phyloP scores from a whole-genome alignment of 2,329 filamentous ascomycete species.

The Xylariaceae sp. region DNA sequence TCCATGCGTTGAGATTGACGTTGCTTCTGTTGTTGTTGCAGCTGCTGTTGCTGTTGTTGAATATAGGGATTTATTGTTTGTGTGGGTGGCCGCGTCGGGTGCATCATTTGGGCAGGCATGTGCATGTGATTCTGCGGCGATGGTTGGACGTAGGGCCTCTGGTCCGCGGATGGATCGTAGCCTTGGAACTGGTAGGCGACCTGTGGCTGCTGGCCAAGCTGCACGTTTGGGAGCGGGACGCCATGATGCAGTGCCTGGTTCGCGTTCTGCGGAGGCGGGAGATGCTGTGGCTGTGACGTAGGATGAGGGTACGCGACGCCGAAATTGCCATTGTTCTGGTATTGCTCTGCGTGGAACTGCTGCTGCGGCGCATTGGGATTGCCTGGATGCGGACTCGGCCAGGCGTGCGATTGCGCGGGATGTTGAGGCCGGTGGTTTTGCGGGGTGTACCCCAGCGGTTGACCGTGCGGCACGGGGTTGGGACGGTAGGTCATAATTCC shows the following conservation, averaged over 20 bases:
- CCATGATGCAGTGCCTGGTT: constrained; percentile 20
- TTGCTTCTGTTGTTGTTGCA: background rate
- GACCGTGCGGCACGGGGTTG: constrained; percentile 29
- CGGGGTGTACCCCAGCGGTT: constrained; percentile 30
- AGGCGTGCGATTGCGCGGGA: constrained; percentile 24
- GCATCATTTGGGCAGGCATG: constrained; percentile 21
- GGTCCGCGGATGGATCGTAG: constrained; percentile 31
- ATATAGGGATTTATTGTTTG: constrained; percentile 32
- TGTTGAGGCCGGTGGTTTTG: constrained; percentile 23
- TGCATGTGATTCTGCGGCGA: constrained; percentile 22
- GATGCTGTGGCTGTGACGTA: constrained; percentile 18
- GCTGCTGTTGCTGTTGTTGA: constrained; percentile 28
- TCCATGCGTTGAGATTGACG: constrained; percentile 20
- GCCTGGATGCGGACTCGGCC: constrained; percentile 26
- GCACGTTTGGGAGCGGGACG: constrained; percentile 22
- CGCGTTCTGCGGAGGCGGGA: constrained; percentile 1
- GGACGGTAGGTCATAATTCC: constrained; percentile 36
- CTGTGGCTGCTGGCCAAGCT: constrained; percentile 30
- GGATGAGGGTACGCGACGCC: constrained; percentile 3
- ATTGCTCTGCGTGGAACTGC: constrained; percentile 18
- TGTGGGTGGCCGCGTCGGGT: constrained; percentile 34
- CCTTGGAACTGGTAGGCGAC: constrained; percentile 28
- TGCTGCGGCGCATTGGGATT: constrained; percentile 24
- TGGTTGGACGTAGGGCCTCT: constrained; percentile 23
- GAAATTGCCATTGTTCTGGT: background rate